Percentiles rank a stretch among this genome's conserved stretches.
Conservation (phyloP, 192 early-diverging fungal species). For the Coemansia sp. region DNA sequence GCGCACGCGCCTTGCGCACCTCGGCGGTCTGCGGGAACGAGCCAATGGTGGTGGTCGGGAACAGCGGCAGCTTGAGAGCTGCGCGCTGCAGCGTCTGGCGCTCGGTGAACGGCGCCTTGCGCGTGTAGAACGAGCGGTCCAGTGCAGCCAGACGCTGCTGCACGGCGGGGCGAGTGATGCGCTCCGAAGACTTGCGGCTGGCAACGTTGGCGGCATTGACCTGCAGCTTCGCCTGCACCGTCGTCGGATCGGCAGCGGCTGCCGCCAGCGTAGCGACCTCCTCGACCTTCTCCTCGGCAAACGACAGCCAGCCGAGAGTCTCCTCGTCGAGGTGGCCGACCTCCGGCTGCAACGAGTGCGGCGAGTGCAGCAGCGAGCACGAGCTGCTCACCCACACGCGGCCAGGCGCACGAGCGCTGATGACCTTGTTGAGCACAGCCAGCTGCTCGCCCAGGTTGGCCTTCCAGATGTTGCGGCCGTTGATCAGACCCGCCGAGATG, state of each 20-base stretch:
- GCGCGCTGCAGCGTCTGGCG: constrained; percentile 74
- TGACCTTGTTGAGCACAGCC: constrained; percentile 63
- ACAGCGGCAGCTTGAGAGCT: constrained; percentile 80
- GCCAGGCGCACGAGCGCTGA: constrained; percentile 57
- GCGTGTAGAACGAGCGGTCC: constrained; percentile 68
- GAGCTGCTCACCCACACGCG: constrained; percentile 82
- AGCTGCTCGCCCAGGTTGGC: constrained; percentile 77
- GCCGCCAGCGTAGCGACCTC: constrained; percentile 75
- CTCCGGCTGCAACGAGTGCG: constrained; percentile 80
- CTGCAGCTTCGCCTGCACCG: constrained; percentile 67
- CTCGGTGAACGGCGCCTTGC: constrained; percentile 69
- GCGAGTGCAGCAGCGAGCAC: constrained; percentile 90
- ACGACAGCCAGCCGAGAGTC: constrained; percentile 89
- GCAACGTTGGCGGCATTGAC: constrained; percentile 72
- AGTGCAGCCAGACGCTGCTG: constrained; percentile 71
- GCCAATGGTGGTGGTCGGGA: constrained; percentile 97
- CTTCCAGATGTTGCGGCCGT: constrained; percentile 99
- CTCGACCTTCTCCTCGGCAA: constrained; percentile 88
- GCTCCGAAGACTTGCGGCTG: constrained; percentile 70
- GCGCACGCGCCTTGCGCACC: constrained; percentile 87
- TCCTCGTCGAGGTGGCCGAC: constrained; percentile 73
- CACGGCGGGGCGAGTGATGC: constrained; percentile 81
- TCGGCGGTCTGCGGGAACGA: constrained; percentile 99
- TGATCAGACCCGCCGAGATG: constrained; percentile 92
- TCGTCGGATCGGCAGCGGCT: constrained; percentile 50